Evolutionary conservation across 495 filamentous ascomycete genomes (phyloP).

Genomic region (Penicillium turbatum): DNA sequence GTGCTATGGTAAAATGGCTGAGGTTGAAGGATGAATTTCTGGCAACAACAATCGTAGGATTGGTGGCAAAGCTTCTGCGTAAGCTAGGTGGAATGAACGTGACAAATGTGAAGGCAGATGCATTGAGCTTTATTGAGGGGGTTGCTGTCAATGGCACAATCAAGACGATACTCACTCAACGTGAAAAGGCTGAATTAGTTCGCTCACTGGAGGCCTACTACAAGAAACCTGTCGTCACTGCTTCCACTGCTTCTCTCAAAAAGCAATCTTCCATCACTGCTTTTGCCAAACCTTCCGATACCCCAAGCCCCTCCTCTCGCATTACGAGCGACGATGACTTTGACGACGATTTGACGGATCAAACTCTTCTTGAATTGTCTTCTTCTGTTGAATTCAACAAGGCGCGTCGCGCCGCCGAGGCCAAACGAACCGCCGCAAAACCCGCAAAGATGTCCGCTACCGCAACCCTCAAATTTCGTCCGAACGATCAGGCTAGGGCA

Average conservation of each 20-base stretch:
- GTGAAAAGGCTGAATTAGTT: slow-evolving; percentile 78
- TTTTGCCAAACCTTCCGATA: slow-evolving; percentile 47
- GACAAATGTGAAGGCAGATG: slow-evolving; percentile 54
- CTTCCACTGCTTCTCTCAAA: slow-evolving; percentile 45
- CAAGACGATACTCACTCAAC: slow-evolving; percentile 66
- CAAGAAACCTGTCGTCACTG: slow-evolving; percentile 49
- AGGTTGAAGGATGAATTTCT: slow-evolving; percentile 79
- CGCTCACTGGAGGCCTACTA: slow-evolving; percentile 74
- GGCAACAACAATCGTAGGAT: slow-evolving; percentile 64
- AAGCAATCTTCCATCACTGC: slow-evolving; percentile 67
- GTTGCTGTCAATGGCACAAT: slow-evolving; percentile 54
- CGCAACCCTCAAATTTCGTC: slow-evolving; percentile 6
- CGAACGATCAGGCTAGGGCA: slow-evolving; percentile 24
- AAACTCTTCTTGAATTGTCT: slow-evolving; percentile 42
- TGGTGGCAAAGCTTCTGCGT: slow-evolving; percentile 66
- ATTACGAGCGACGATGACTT: slow-evolving; percentile 41
- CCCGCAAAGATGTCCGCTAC: slow-evolving; percentile 33
- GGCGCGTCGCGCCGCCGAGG: slow-evolving; percentile 35
- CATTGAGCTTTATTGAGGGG: slow-evolving; percentile 58
- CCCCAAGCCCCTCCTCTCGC: slow-evolving; percentile 31
- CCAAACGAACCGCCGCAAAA: slow-evolving; percentile 34
- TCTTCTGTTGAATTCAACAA: slow-evolving; percentile 48
- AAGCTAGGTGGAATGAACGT: slow-evolving; percentile 68
- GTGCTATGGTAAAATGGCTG: slow-evolving; percentile 73
- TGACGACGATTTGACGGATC: slow-evolving; percentile 38